Evolutionary conservation across 2,329 filamentous ascomycete genomes (phyloP).

Genomic region (Penicillium italicum): DNA sequence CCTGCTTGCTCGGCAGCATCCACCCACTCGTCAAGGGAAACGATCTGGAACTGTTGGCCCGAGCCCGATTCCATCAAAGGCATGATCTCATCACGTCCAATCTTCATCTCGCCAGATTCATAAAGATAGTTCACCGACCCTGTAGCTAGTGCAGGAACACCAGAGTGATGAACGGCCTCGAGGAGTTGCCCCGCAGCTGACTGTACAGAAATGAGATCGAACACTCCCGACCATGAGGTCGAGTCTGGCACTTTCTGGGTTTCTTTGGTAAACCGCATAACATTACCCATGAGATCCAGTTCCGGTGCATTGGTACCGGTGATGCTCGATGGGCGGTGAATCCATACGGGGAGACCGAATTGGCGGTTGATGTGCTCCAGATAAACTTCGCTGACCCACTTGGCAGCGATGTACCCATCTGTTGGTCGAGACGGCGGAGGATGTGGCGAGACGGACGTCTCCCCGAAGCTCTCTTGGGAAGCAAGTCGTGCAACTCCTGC

Average conservation of each 20-base stretch:
- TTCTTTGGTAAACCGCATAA: conserved; percentile 17
- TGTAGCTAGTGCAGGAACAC: not conserved
- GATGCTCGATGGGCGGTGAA: conserved; percentile 32
- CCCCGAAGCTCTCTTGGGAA: conserved; percentile 13
- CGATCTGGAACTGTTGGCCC: conserved; percentile 7
- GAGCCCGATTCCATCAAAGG: conserved; percentile 14
- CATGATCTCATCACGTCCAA: conserved; percentile 16
- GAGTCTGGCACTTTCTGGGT: conserved; percentile 17
- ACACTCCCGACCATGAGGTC: conserved; percentile 15
- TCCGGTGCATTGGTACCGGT: conserved; percentile 17
- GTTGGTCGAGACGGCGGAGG: conserved; percentile 28
- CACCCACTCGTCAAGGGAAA: conserved; percentile 18
- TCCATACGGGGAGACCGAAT: conserved; percentile 23
- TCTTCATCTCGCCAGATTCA: conserved; percentile 18
- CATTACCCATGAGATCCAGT: conserved; percentile 22
- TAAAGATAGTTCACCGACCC: conserved; percentile 4
- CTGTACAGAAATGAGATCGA: conserved; percentile 23
- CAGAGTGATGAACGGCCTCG: conserved; percentile 7
- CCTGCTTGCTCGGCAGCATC: conserved; percentile 18
- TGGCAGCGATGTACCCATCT: conserved; percentile 38
- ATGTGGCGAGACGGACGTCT: conserved; percentile 12
- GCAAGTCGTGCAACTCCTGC: conserved; percentile 19
- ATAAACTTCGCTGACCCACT: conserved; percentile 41
- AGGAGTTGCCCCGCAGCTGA: conserved; percentile 17
- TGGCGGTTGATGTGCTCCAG: conserved; percentile 29